These are phyloP conservation scores for Monosporascus sp. DNA, from an alignment of 2,329 filamentous ascomycete genomes.

Conservation along the genomic window DNA sequence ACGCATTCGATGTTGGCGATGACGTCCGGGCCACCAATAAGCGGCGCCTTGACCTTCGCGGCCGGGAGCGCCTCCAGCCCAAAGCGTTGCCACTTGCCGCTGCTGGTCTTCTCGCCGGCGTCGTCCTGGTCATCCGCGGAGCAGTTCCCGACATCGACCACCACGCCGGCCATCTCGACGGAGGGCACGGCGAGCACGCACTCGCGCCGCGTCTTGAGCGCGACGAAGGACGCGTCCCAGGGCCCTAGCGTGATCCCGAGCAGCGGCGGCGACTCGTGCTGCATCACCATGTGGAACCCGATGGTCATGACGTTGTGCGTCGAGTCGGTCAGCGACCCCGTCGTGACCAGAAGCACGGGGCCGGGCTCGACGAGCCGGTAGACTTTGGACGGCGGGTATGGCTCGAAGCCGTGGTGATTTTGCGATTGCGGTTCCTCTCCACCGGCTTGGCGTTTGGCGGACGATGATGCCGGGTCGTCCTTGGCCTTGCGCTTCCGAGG, in stretches of 20 bases:
- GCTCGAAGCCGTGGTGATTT: constrained; percentile 7
- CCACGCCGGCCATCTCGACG: constrained; percentile 23
- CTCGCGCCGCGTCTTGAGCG: constrained; percentile 22
- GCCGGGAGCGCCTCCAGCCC: constrained; percentile 23
- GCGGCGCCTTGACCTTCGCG: constrained; percentile 22
- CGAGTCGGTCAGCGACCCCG: constrained; percentile 22
- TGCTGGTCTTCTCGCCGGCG: background rate
- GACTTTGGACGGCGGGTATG: constrained; percentile 22
- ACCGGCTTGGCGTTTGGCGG: constrained; percentile 5
- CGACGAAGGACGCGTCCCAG: constrained; percentile 27
- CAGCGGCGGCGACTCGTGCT: constrained; percentile 28
- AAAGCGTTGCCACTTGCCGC: constrained; percentile 26
- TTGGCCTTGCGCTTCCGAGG: constrained; percentile 9
- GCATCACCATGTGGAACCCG: constrained; percentile 33
- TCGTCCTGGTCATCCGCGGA: constrained; percentile 12
- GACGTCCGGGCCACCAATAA: constrained; percentile 24
- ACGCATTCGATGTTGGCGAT: constrained; percentile 31
- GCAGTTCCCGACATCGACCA: constrained; percentile 29
- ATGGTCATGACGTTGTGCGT: constrained; percentile 32
- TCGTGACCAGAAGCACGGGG: constrained; percentile 28
- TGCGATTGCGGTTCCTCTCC: constrained; percentile 2
- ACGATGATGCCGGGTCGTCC: constrained; percentile 4
- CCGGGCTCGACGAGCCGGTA: constrained; percentile 30
- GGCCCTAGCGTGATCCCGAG: constrained; percentile 27
- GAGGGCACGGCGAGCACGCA: constrained; percentile 28